Conservation (phyloP, 2,329 filamentous ascomycete genomes). For the Fusarium lyarnte region DNA sequence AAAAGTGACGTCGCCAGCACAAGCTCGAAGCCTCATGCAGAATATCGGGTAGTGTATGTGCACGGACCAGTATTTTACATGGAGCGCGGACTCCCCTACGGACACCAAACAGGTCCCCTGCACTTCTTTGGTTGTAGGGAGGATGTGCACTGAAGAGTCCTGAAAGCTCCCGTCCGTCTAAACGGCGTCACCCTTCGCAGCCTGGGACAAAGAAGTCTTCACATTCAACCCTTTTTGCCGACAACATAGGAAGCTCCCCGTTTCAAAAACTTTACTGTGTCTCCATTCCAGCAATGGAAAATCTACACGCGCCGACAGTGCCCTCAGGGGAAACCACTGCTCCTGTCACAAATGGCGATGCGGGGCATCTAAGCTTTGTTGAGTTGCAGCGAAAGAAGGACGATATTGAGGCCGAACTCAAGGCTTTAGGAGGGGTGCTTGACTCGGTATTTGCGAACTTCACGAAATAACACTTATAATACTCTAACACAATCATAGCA, state of each 20-base stretch:
- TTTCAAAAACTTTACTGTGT: slow-evolving; percentile 9
- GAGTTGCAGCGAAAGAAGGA: slow-evolving; percentile 89
- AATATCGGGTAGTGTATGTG: background rate
- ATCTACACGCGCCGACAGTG: slow-evolving; percentile 67
- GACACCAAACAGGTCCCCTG: background rate
- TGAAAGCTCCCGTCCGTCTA: slow-evolving; percentile 1
- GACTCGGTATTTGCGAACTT: slow-evolving; percentile 72
- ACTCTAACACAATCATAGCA: slow-evolving; percentile 67
- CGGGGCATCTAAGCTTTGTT: slow-evolving; percentile 73
- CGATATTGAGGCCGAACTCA: slow-evolving; percentile 84
- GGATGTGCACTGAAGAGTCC: slow-evolving; percentile 11
- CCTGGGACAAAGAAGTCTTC: slow-evolving; percentile 11
- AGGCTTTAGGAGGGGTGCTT: slow-evolving; percentile 84
- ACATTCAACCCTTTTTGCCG: slow-evolving; percentile 8
- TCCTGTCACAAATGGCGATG: slow-evolving; percentile 67
- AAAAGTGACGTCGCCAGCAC: slow-evolving; percentile 46
- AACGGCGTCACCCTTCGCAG: slow-evolving; percentile 37
- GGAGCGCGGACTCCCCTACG: background rate
- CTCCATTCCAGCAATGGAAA: slow-evolving; percentile 56
- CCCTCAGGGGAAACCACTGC: slow-evolving; percentile 79
- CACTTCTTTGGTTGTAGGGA: background rate
- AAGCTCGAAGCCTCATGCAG: background rate
- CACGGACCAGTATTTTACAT: slow-evolving; percentile 22
- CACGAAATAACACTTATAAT: background rate
- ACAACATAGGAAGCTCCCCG: background rate